Conservation (phyloP, 192 early-diverging fungal species). For the Mortierella antarctica region DNA sequence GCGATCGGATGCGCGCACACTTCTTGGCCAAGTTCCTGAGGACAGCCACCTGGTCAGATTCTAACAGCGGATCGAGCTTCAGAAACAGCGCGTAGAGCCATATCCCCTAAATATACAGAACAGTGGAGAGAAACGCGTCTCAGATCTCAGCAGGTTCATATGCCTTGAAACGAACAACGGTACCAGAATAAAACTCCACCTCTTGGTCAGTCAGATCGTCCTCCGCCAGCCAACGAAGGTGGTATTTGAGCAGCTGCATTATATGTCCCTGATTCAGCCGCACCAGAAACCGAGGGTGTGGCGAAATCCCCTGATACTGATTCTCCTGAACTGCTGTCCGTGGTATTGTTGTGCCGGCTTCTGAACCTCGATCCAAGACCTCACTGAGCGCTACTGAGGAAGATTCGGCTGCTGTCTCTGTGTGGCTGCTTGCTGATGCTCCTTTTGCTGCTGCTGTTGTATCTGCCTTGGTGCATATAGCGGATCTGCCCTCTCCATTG, state of each 20-base stretch:
- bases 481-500: no score
- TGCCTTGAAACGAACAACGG: background rate
- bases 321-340: background rate
- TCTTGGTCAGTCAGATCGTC: constrained; percentile 32
- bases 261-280: constrained; percentile 39
- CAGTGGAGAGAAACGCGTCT: background rate
- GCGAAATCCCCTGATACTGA: constrained; percentile 7
- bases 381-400: background rate
- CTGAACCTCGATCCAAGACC: background rate
- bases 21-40: constrained; percentile 56
- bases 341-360: no score
- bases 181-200: constrained; percentile 1
- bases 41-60: constrained; percentile 52
- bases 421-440: background rate
- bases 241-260: constrained; percentile 34
- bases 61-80: constrained; percentile 56
- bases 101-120: constrained; percentile 26
- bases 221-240: constrained; percentile 35
- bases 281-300: constrained; percentile 26
- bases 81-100: constrained; percentile 58
- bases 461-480: background rate
- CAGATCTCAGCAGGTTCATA: background rate
- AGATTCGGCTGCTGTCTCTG: background rate
- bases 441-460: background rate
- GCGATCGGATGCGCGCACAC: constrained; percentile 47